phyloP scores from a whole-genome alignment of 2,329 filamentous ascomycete species.

The Malbranchea zuffiana region DNA sequence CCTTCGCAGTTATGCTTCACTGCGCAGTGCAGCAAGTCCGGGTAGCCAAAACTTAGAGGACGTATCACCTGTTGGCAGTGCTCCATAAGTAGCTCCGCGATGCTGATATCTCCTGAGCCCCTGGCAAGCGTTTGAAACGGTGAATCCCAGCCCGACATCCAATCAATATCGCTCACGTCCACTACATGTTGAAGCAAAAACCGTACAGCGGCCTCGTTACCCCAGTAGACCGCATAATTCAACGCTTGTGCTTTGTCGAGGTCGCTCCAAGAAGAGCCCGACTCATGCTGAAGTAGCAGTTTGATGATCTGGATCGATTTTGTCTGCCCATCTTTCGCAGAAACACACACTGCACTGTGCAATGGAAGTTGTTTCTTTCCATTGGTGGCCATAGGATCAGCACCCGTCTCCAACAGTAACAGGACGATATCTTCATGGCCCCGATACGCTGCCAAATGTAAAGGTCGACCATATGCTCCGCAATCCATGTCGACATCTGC shows the following conservation, averaged over 20 bases:
- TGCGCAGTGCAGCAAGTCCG: no score
- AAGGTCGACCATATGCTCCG: background rate
- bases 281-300: background rate
- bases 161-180: no score
- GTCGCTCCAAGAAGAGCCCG: background rate
- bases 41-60: no score
- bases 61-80: no score
- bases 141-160: no score
- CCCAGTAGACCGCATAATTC: background rate
- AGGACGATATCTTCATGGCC: background rate
- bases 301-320: background rate
- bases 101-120: no score
- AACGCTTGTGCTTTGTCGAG: background rate
- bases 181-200: background rate
- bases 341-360: background rate
- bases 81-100: no score
- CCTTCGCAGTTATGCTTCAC: no score
- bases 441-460: background rate
- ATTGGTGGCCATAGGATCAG: background rate
- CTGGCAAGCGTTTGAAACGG: no score
- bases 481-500: background rate
- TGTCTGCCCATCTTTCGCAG: background rate
- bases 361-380: background rate
- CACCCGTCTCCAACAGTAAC: background rate
- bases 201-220: background rate